phyloP scores from a whole-genome alignment of 257 asterid genomes.

The Penstemon eatonii region DNA sequence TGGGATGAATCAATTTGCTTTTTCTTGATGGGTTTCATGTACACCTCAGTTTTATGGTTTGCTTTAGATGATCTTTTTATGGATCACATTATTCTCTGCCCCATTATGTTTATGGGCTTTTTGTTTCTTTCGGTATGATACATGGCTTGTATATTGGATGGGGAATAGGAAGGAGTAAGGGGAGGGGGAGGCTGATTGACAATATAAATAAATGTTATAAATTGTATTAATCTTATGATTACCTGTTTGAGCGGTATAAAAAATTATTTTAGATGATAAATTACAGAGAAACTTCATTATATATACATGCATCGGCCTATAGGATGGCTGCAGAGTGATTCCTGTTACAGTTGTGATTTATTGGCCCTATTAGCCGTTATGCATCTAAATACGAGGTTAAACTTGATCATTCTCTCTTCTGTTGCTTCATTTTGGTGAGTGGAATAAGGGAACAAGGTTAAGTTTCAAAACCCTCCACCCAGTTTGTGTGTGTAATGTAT shows the following conservation, averaged over 20 bases:
- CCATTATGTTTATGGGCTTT: no score
- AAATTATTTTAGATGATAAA: background rate
- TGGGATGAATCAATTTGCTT: no score
- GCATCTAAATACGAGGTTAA: background rate
- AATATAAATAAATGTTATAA: no score
- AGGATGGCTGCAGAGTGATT: background rate
- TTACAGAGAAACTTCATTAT: background rate
- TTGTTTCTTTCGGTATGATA: no score
- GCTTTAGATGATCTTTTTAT: no score
- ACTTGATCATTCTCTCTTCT: background rate
- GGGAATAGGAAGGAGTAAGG: no score
- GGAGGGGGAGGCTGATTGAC: no score
- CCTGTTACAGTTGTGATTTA: background rate
- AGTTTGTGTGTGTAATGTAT: background rate
- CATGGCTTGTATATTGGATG: no score
- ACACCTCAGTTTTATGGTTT: no score
- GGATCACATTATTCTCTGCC: no score
- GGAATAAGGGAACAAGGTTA: background rate
- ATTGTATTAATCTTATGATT: background rate
- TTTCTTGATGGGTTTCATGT: no score
- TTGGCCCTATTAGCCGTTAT: background rate
- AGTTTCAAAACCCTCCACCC: background rate
- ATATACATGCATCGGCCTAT: background rate
- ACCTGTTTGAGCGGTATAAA: background rate
- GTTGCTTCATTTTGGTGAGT: background rate